Conservation (phyloP, 169 alveolate genomes). For the Plasmodium relictum region DNA sequence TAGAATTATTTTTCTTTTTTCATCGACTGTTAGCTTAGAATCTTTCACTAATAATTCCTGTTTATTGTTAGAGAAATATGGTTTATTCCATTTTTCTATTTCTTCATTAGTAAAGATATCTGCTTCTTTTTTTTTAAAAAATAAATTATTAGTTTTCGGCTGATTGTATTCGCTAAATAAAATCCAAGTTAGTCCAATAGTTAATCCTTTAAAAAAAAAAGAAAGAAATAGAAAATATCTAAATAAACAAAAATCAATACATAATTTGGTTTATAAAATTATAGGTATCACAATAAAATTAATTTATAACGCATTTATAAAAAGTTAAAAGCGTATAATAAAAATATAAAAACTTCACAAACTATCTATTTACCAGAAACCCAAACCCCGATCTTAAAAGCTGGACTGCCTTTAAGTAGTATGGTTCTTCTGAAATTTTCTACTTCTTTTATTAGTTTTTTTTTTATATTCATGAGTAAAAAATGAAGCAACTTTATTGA, state of each 20-base stretch:
- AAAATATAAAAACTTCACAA: neutral
- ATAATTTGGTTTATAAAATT: neutral
- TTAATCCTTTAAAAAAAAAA: constrained; percentile 27
- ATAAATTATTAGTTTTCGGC: constrained; percentile 66
- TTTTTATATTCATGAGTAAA: constrained; percentile 43
- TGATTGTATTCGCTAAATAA: constrained; percentile 70
- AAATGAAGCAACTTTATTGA: neutral
- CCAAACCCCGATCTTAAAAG: constrained; percentile 74
- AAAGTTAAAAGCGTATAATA: neutral
- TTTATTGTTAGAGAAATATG: constrained; percentile 26
- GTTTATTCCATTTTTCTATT: constrained; percentile 77
- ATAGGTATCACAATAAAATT: neutral
- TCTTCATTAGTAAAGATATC: constrained; percentile 69
- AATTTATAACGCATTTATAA: neutral
- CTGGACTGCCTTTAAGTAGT: constrained; percentile 75
- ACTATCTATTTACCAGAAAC: constrained; percentile 53
- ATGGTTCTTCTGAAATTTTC: constrained; percentile 69
- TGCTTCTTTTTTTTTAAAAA: constrained; percentile 74
- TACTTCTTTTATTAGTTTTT: constrained; percentile 52
- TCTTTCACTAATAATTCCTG: neutral
- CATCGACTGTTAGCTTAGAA: constrained; percentile 50
- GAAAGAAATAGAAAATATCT: neutral
- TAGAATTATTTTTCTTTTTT: constrained; percentile 27
- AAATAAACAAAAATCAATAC: neutral
- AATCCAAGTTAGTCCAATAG: constrained; percentile 75